Evolutionary conservation across 2,329 filamentous ascomycete genomes (phyloP).

Genomic region (Rachicladosporium sp.): DNA sequence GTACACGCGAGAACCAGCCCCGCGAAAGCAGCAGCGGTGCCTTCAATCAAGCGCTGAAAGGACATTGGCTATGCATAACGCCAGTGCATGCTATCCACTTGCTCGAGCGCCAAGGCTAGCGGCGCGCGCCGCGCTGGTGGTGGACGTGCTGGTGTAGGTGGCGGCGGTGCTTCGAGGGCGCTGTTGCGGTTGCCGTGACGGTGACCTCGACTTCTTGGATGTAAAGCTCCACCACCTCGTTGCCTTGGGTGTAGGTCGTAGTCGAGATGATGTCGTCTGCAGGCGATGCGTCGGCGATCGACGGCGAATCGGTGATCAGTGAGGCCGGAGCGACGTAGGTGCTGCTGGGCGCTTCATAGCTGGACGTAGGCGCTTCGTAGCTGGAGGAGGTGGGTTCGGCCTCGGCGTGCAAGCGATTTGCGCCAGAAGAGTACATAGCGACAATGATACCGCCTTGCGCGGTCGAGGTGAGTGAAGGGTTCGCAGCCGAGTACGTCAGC

Average conservation of each 20-base stretch:
- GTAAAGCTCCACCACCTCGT: slow-evolving; percentile 32
- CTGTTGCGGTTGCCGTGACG: slow-evolving; percentile 23
- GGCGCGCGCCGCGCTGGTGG: slow-evolving; percentile 3
- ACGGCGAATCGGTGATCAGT: slow-evolving; percentile 15
- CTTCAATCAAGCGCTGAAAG: too few relatives aligned
- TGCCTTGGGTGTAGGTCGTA: slow-evolving; percentile 30
- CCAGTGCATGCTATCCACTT: too few relatives aligned
- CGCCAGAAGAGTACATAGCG: slow-evolving; percentile 2
- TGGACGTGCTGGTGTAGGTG: slow-evolving; percentile 19
- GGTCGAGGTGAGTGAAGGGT: slow-evolving; percentile 13
- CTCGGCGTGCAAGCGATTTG: not conserved
- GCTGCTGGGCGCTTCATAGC: slow-evolving; percentile 3
- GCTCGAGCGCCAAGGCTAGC: too few relatives aligned
- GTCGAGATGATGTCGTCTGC: slow-evolving; percentile 25
- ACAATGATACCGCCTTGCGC: slow-evolving; percentile 15
- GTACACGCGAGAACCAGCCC: too few relatives aligned
- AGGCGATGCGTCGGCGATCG: slow-evolving; percentile 8
- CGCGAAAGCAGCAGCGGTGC: too few relatives aligned
- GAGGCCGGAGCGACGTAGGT: slow-evolving; percentile 10
- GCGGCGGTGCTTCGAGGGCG: slow-evolving; percentile 17
- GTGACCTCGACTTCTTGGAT: slow-evolving; percentile 33
- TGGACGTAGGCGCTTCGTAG: slow-evolving; percentile 8
- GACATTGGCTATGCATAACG: too few relatives aligned
- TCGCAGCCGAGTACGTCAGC: slow-evolving; percentile 13
- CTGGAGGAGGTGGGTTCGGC: slow-evolving; percentile 6